Percentiles rank a stretch among this genome's conserved stretches.
These are phyloP conservation scores for Inga laurina DNA, from an alignment of 306 rosid genomes.

Conservation along the genomic window DNA sequence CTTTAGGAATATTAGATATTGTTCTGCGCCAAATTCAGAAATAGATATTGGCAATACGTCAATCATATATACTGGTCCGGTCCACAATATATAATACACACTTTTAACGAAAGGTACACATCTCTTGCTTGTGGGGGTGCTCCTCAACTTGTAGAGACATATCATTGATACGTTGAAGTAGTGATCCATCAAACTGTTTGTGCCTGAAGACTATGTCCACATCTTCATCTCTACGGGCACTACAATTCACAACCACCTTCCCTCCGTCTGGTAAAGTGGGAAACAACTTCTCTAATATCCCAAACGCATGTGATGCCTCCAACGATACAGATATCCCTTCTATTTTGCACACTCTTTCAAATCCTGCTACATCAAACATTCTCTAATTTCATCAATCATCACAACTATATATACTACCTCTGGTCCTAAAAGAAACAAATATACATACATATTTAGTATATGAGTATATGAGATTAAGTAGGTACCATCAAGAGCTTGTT, in stretches of 20 bases:
- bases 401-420: no score
- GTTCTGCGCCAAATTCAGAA: no score
- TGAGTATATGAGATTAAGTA: no score
- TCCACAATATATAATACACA: background rate
- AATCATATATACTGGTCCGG: background rate
- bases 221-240: conserved; percentile 73
- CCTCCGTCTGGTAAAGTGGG: conserved; percentile 39
- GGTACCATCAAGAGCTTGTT: conserved; percentile 65
- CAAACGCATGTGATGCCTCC: conserved; percentile 77
- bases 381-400: no score
- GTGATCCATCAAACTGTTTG: background rate
- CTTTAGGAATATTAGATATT: background rate
- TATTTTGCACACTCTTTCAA: conserved; percentile 47
- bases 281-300: conserved; percentile 46
- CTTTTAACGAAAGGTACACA: background rate
- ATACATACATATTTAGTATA: no score
- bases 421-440: no score
- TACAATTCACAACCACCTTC: conserved; percentile 64
- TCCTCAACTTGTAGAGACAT: background rate
- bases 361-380: conserved; percentile 46
- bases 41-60: no score
- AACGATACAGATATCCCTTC: conserved; percentile 73
- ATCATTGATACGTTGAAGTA: no score
- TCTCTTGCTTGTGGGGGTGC: background rate
- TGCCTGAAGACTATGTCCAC: conserved; percentile 33